Evolutionary conservation across 257 asterid genomes (phyloP), one percentile per base, ranked within the genome.

Genomic region (Mentha longifolia): DNA sequence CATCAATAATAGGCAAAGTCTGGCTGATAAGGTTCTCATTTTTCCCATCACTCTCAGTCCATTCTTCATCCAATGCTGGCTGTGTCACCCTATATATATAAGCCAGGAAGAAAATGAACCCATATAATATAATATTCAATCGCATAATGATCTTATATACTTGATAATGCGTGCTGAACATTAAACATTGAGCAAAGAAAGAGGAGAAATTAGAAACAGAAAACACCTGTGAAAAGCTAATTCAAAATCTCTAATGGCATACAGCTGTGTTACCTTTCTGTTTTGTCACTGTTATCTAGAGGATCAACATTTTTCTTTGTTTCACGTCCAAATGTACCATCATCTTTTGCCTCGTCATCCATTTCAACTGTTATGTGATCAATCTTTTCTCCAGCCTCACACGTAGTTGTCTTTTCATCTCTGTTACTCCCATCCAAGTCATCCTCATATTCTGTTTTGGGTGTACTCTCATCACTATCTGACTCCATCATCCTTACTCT

Each of bases 401-500:
- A 68, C 51, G 20, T 50, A 42, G 67, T 42, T 69, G 60, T 59
- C 78, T 83, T 75, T 22, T 33, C 79, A 35, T 68, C 70, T 58
- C 20, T 61, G 73, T 68, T 61, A 62, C 51, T 66, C 68, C 74
- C 85, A 59, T 72, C 73, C 20, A n/a, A 47, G 43, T 51, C 77
- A 71, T 83, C 90, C 31, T 77, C 86, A 71, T 86, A 86, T 72
- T 71, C 85, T 50, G 61, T 73, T 73, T 77, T 84, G 42, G 41
- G 83, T 70, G 81, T 69, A 61, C 74, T 67, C 11, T 71, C 69
- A 54, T 83, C 88, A 58, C 59, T 71, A 55, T 89, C 95, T 15
- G 97, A 89, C 70, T 86, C 87, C 35, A 80, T 65, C 67, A 80
- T 72, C 79, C 65, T 78, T 71, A 25, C 55, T 77, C 75, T 91